Percentiles rank a stretch among this genome's conserved stretches.
Conservation (phyloP, 2,329 filamentous ascomycete species). For the Nigrospora sphaerica region DNA sequence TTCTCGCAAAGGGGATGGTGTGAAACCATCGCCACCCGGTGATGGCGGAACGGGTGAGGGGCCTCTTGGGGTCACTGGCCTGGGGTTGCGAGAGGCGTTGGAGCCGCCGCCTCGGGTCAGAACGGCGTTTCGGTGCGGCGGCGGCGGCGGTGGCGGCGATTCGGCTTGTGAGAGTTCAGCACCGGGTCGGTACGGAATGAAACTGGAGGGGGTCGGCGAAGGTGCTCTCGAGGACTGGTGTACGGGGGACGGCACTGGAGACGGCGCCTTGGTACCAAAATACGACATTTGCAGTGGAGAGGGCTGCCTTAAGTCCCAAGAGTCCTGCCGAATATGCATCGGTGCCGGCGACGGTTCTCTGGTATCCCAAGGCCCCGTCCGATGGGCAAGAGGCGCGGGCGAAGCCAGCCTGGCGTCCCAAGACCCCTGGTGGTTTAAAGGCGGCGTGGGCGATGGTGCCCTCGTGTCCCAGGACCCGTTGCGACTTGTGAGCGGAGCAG, state of each 20-base stretch:
- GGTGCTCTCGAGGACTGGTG: constrained; percentile 24
- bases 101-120: constrained; percentile 17
- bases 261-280: constrained; percentile 26
- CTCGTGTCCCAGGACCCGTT: constrained; percentile 3
- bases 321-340: constrained; percentile 12
- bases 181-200: constrained; percentile 24
- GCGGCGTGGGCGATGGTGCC: constrained; percentile 16
- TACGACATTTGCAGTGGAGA: constrained; percentile 20
- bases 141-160: constrained; percentile 73
- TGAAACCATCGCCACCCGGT: constrained; percentile 59
- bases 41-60: constrained; percentile 63
- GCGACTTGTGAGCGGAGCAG: background rate
- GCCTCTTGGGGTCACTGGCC: constrained; percentile 40
- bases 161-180: constrained; percentile 30
- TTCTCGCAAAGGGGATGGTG: constrained; percentile 84
- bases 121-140: constrained; percentile 66
- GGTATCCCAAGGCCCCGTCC: background rate
- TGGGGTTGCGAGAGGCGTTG: constrained; percentile 30
- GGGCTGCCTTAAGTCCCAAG: constrained; percentile 8
- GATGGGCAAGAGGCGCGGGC: background rate
- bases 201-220: constrained; percentile 32
- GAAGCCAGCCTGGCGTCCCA: background rate
- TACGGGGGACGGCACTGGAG: constrained; percentile 25
- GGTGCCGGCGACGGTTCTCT: constrained; percentile 24
- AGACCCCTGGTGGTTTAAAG: constrained; percentile 8